These are phyloP conservation scores for Penicillium vulpinum DNA, from an alignment of 2,329 filamentous ascomycete genomes.

Conservation along the genomic window DNA sequence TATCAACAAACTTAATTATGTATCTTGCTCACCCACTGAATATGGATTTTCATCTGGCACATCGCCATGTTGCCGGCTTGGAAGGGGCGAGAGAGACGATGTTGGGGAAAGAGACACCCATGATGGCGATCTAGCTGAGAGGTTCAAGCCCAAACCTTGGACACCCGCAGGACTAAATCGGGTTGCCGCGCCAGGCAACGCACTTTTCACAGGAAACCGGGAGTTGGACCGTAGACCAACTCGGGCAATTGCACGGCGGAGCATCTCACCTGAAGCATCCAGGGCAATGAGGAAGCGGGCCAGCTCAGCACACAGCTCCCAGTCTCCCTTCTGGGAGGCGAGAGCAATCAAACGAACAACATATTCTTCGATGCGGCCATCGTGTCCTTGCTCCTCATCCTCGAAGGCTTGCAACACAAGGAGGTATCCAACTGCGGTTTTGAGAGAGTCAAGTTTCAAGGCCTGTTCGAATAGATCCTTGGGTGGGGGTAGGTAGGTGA, in stretches of 20 bases:
- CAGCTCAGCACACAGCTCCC: conserved; percentile 93
- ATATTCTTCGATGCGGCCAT: conserved; percentile 55
- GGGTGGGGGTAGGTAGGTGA: conserved; percentile 84
- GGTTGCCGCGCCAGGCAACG: conserved; percentile 12
- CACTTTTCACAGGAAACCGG: conserved; percentile 17
- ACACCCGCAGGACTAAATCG: conserved; percentile 27
- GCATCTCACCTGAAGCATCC: conserved; percentile 78
- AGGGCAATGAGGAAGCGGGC: conserved; percentile 93
- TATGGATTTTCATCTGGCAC: conserved; percentile 16
- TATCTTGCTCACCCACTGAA: conserved; percentile 12
- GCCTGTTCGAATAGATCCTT: conserved; percentile 93
- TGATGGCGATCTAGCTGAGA: conserved; percentile 32
- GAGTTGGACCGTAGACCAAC: conserved; percentile 33
- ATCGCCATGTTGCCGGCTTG: conserved; percentile 15
- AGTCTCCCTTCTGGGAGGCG: conserved; percentile 82
- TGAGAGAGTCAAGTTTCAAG: conserved; percentile 77
- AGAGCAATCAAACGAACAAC: conserved; percentile 77
- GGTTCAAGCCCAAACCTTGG: conserved; percentile 39
- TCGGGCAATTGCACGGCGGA: conserved; percentile 53
- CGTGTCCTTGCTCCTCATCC: conserved; percentile 49
- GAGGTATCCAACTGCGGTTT: conserved; percentile 95
- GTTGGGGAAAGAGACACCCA: conserved; percentile 35
- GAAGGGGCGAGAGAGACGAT: conserved; percentile 27
- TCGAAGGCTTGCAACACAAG: conserved; percentile 84
- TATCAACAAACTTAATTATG: conserved; percentile 10